Evolutionary conservation across 768 basidiomycete genomes (phyloP), one percentile per base, ranked within the genome.

Genomic region (Auricularia cornea): DNA sequence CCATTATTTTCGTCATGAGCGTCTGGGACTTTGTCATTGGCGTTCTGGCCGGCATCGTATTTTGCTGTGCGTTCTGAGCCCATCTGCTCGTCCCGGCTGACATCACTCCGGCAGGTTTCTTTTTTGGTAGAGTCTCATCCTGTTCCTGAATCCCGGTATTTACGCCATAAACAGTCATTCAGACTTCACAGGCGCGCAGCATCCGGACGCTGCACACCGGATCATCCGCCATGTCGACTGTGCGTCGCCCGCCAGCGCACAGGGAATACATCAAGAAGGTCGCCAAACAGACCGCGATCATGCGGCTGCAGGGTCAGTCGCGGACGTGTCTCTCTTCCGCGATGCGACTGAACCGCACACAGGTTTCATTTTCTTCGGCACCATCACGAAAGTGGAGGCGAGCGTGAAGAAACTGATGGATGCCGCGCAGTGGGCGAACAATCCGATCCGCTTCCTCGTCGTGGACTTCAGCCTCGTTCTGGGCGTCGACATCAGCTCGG

Each of bases 1-100:
- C 89, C 66, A 94, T 93, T 73, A 90, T 94, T 80, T 79, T 95
- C 29, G 88, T 86, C 64, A 98, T 98, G 96, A 95, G 94, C 2
- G 82, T 83, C 3, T 93, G 86, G 86, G 94, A 98, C 76, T 98
- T 98, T 69, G 94, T 98, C 5, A 85, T 89, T 67, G 96, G 96
- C 0, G 90, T 99, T 0, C 74, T 95, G 2, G 92, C 95, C 69
- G 96, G 96, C 4, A 92, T 98, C 70, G 78, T 96, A 62, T 85
- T 94, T 63, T 92, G 92, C 69, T 97, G 94, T 88, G 73, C 70
- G 87, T 77, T 0, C 2, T 10, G 40, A n/a, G n/a, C n/a, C n/a
- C n/a, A n/a, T n/a, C n/a, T n/a, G n/a, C n/a, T n/a, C n/a, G n/a
- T n/a, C n/a, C n/a, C n/a, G n/a, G n/a, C n/a, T n/a, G n/a, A n/a